Evolutionary conservation across 2,329 filamentous ascomycete species (phyloP).

Genomic region (Venturiaceae sp.): DNA sequence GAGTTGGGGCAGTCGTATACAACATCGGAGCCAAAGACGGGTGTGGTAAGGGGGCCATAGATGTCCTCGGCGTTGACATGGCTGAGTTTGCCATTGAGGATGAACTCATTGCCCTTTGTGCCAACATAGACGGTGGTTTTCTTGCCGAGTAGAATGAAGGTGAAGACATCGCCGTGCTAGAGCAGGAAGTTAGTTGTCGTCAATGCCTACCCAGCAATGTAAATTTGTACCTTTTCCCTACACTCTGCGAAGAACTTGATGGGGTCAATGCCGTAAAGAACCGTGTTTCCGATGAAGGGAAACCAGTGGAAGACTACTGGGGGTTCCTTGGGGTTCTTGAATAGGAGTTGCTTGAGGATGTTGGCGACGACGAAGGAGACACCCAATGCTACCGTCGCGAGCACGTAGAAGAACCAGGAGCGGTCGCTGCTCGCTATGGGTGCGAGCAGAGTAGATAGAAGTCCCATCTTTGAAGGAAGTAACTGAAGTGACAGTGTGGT

Average conservation of each 20-base stretch:
- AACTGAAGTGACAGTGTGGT: not conserved
- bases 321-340: constrained; percentile 64
- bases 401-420: not conserved
- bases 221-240: constrained; percentile 57
- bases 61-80: constrained; percentile 88
- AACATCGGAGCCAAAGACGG: constrained; percentile 72
- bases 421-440: not conserved
- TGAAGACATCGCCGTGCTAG: constrained; percentile 85
- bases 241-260: constrained; percentile 71
- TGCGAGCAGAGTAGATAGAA: not conserved
- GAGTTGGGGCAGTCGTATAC: constrained; percentile 87
- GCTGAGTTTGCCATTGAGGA: constrained; percentile 81
- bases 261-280: constrained; percentile 92
- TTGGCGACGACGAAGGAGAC: constrained; percentile 57
- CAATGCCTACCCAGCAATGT: not conserved
- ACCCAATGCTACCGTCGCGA: not conserved
- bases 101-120: constrained; percentile 78
- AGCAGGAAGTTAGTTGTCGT: constrained; percentile 13
- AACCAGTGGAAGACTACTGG: constrained; percentile 57
- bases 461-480: not conserved
- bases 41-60: constrained; percentile 64
- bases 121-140: constrained; percentile 82
- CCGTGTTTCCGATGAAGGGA: constrained; percentile 75
- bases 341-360: constrained; percentile 67
- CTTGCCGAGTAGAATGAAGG: constrained; percentile 78